Conservation (phyloP, 2,329 filamentous ascomycete genomes). For the Phyllosticta capitalensis region DNA sequence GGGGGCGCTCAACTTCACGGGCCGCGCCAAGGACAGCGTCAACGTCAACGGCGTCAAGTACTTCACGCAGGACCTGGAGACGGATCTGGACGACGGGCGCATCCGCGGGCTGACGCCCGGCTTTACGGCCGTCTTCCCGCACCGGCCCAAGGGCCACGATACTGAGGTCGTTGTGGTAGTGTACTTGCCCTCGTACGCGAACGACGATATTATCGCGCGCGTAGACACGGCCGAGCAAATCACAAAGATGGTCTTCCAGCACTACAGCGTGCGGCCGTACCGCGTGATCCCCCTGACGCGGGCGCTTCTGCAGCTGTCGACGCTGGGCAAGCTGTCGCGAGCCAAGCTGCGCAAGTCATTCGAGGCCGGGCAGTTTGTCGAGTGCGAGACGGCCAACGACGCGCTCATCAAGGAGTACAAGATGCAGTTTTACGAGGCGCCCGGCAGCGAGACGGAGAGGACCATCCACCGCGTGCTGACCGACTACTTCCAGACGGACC, state of each 20-base stretch:
- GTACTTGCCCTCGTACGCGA: constrained; percentile 26
- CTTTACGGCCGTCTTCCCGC: not conserved
- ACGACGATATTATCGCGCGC: constrained; percentile 17
- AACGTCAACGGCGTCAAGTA: constrained; percentile 20
- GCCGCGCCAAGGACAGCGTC: constrained; percentile 18
- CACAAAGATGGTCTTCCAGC: constrained; percentile 11
- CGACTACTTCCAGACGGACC: not conserved
- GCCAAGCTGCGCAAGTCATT: constrained; percentile 25
- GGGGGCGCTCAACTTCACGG: constrained; percentile 16
- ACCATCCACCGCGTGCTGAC: not conserved
- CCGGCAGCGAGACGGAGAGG: not conserved
- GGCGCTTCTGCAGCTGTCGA: constrained; percentile 23
- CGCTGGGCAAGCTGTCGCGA: constrained; percentile 35
- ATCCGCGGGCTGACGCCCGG: constrained; percentile 9
- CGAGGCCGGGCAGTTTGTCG: constrained; percentile 21
- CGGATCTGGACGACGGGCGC: constrained; percentile 14
- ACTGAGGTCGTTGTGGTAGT: constrained; percentile 35
- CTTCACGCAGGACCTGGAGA: constrained; percentile 15
- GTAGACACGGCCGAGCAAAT: constrained; percentile 18
- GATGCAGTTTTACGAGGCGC: not conserved
- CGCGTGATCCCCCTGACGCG: constrained; percentile 1
- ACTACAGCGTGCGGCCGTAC: constrained; percentile 13
- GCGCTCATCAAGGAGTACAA: not conserved
- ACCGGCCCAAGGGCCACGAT: constrained; percentile 9
- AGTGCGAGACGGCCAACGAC: constrained; percentile 9